Percentiles rank a stretch among this genome's conserved stretches.
phyloP scores from a whole-genome alignment of 345 rosid genomes.

The Gossypium raimondii region DNA sequence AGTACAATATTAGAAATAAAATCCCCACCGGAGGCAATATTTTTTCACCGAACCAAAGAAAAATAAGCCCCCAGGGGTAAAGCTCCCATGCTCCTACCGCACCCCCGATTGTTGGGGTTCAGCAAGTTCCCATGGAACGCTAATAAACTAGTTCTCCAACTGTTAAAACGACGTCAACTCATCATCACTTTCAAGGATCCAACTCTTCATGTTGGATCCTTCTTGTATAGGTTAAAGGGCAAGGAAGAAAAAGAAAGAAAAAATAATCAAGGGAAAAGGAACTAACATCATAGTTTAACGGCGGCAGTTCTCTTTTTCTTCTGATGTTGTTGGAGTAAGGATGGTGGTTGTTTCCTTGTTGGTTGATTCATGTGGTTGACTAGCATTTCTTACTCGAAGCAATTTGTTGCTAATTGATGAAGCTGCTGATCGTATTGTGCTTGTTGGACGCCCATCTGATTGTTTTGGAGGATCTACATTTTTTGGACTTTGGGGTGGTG shows the following conservation, averaged over 20 bases:
- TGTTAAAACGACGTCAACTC: background rate
- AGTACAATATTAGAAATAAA: background rate
- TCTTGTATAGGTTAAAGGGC: background rate
- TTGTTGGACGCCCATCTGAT: constrained; percentile 44
- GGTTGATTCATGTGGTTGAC: constrained; percentile 34
- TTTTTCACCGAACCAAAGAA: background rate
- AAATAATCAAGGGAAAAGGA: background rate
- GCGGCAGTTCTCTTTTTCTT: constrained; percentile 73
- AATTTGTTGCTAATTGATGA: constrained; percentile 45
- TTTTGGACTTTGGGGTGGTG: constrained; percentile 23
- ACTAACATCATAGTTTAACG: constrained; percentile 17
- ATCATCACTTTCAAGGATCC: too few relatives aligned
- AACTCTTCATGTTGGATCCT: constrained; percentile 8
- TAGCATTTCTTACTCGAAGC: constrained; percentile 77
- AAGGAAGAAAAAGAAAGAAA: background rate
- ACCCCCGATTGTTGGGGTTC: background rate
- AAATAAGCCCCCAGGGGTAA: background rate
- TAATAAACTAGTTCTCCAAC: background rate
- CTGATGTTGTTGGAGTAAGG: constrained; percentile 42
- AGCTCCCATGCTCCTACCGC: background rate
- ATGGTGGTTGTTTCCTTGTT: constrained; percentile 36
- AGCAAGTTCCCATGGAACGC: background rate
- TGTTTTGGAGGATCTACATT: constrained; percentile 29
- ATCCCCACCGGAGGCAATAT: background rate
- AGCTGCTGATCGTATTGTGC: constrained; percentile 49